A percentile compares a stretch with the other conserved stretches of the same genome.
phyloP scores from a whole-genome alignment of 805 yeast genomes.

The Kazachstania psychrophila region DNA sequence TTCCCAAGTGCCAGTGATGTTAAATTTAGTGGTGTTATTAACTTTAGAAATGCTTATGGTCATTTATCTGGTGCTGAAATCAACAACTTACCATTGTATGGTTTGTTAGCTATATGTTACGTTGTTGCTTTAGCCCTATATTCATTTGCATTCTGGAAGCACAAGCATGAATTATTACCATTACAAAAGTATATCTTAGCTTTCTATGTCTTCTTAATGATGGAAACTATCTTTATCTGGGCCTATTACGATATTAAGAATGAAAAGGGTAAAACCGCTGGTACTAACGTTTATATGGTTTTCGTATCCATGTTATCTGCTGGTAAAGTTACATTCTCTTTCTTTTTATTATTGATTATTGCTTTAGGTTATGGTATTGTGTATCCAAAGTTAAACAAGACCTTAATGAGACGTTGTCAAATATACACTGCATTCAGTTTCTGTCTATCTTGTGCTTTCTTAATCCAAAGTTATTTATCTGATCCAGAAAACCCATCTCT shows the following conservation, averaged over 20 bases:
- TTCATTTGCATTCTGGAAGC: slow-evolving; percentile 75
- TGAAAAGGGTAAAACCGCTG: slow-evolving; percentile 42
- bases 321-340: slow-evolving; percentile 74
- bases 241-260: slow-evolving; percentile 82
- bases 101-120: slow-evolving; percentile 73
- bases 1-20: slow-evolving; percentile 36
- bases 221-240: slow-evolving; percentile 83
- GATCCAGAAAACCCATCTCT: slow-evolving; percentile 42
- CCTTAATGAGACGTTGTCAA: slow-evolving; percentile 62
- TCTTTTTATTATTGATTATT: slow-evolving; percentile 76
- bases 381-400: slow-evolving; percentile 69
- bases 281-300: slow-evolving; percentile 64
- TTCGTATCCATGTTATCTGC: slow-evolving; percentile 74
- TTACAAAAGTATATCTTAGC: slow-evolving; percentile 86
- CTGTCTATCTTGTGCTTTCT: slow-evolving; percentile 43
- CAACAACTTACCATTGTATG: slow-evolving; percentile 85
- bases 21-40: slow-evolving; percentile 56
- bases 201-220: slow-evolving; percentile 70
- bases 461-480: slow-evolving; percentile 44
- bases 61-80: slow-evolving; percentile 81
- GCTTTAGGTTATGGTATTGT: slow-evolving; percentile 94
- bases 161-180: slow-evolving; percentile 78
- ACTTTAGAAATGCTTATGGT: slow-evolving; percentile 89
- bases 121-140: slow-evolving; percentile 74
- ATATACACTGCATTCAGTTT: slow-evolving; percentile 50